Evolutionary conservation across 192 early-diverging fungal genomes (phyloP).

Genomic region (Backusella westeae): DNA sequence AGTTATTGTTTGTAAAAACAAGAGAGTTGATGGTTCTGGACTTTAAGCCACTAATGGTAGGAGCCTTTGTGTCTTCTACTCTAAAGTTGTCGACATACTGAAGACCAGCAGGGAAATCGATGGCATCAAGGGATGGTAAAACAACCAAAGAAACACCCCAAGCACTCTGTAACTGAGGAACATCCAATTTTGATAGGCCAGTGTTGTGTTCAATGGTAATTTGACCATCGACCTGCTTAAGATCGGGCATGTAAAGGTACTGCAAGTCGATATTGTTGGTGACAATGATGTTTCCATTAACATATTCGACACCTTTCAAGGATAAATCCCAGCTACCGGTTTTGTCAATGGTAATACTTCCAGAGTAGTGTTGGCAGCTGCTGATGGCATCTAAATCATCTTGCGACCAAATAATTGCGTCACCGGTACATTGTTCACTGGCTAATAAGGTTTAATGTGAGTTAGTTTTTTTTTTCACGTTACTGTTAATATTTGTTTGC

Average conservation of each 20-base stretch:
- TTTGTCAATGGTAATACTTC: slow-evolving; percentile 28
- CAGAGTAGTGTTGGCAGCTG: slow-evolving; percentile 17
- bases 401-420: slow-evolving; percentile 11
- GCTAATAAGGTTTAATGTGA: slow-evolving; percentile 7
- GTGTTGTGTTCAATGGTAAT: slow-evolving; percentile 28
- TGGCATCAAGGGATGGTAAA: slow-evolving; percentile 23
- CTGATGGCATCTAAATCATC: slow-evolving; percentile 29
- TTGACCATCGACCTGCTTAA: slow-evolving; percentile 22
- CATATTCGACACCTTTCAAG: slow-evolving; percentile 23
- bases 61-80: slow-evolving; percentile 27
- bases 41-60: slow-evolving; percentile 11
- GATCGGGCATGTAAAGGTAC: slow-evolving; percentile 22
- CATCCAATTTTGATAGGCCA: slow-evolving; percentile 8
- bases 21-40: slow-evolving; percentile 10
- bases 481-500: neutral
- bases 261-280: slow-evolving; percentile 8
- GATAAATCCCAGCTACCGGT: neutral
- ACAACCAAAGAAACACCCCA: slow-evolving; percentile 21
- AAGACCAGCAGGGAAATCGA: slow-evolving; percentile 31
- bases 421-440: neutral
- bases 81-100: slow-evolving; percentile 3
- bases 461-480: neutral
- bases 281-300: slow-evolving; percentile 26
- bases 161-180: slow-evolving; percentile 19
- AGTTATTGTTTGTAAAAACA: slow-evolving; percentile 27